Conservation (phyloP, 805 yeast genomes). For the Kuraishia piskuri region DNA sequence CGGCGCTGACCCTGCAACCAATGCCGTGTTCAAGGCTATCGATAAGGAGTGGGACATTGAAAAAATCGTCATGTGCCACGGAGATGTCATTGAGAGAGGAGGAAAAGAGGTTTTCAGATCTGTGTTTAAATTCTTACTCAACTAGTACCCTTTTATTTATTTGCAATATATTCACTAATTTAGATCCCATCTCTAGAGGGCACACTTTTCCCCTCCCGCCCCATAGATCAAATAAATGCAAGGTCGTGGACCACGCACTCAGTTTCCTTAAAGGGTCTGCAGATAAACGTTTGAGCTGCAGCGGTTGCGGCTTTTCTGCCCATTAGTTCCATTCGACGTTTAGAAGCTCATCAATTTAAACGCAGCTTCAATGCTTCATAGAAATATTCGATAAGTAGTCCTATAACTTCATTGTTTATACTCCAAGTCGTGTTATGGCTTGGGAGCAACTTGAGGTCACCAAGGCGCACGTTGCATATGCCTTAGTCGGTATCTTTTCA, state of each 20-base stretch:
- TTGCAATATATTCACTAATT: not conserved
- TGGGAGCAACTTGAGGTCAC: constrained; percentile 4
- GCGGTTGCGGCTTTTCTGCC: not conserved
- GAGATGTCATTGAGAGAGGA: constrained; percentile 39
- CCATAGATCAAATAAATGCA: not conserved
- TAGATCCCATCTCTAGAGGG: no score
- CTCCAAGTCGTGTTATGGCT: constrained; percentile 2
- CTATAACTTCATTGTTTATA: not conserved
- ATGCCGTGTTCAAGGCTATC: constrained; percentile 16
- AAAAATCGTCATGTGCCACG: constrained; percentile 50
- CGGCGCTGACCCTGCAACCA: constrained; percentile 10
- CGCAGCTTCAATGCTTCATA: not conserved
- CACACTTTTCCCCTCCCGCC: not conserved
- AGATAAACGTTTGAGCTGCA: not conserved
- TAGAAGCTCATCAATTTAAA: not conserved
- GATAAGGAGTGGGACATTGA: constrained; percentile 36
- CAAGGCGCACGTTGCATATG: constrained; percentile 79
- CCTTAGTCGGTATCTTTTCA: constrained; percentile 77
- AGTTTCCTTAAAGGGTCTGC: not conserved
- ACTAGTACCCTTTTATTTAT: not conserved
- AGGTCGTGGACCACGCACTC: not conserved
- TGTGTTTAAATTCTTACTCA: not conserved
- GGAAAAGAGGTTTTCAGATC: constrained; percentile 18
- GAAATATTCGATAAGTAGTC: not conserved
- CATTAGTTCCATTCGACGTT: not conserved